Evolutionary conservation across 1,139 yeast species (phyloP).

Genomic region (Magnusiomyces tetraspermus): DNA sequence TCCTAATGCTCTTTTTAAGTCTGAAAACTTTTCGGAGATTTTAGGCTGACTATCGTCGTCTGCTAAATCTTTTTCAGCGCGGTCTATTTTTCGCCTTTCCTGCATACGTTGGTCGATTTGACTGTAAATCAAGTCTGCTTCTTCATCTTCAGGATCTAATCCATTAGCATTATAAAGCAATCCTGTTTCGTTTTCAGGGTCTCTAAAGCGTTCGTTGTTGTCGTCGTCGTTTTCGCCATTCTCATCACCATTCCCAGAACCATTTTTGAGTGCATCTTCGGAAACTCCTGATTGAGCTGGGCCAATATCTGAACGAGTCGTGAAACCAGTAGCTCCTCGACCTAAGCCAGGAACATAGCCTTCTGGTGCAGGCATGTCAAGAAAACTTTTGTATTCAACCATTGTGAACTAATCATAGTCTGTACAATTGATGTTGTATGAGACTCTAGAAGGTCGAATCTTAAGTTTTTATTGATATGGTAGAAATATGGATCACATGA

Average conservation of each 20-base stretch:
- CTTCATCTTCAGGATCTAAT: conserved; percentile 50
- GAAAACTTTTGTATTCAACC: conserved; percentile 36
- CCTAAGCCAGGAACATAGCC: conserved; percentile 92
- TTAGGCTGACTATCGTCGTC: conserved; percentile 29
- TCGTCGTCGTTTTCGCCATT: conserved; percentile 27
- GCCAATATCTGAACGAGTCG: conserved; percentile 73
- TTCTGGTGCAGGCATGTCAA: conserved; percentile 80
- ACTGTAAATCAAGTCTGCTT: conserved; percentile 64
- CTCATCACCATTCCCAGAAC: conserved; percentile 30
- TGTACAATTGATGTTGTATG: no score
- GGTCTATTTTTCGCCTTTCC: conserved; percentile 29
- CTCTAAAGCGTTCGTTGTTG: conserved; percentile 25
- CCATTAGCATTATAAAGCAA: conserved; percentile 25
- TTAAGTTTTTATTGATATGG: no score
- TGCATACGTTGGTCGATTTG: conserved; percentile 52
- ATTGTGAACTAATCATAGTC: no score
- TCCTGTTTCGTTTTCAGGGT: conserved; percentile 37
- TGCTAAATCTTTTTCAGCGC: conserved; percentile 27
- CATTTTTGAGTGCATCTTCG: conserved; percentile 33
- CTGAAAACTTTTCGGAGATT: conserved; percentile 41
- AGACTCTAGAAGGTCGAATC: no score
- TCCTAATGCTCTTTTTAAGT: conserved; percentile 55
- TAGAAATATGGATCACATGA: no score
- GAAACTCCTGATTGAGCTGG: conserved; percentile 37
- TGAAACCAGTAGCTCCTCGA: conserved; percentile 90